Percentiles rank a stretch among this genome's conserved stretches.
Conservation (phyloP, 768 basidiomycete genomes). For the Leccinum variicolor region DNA sequence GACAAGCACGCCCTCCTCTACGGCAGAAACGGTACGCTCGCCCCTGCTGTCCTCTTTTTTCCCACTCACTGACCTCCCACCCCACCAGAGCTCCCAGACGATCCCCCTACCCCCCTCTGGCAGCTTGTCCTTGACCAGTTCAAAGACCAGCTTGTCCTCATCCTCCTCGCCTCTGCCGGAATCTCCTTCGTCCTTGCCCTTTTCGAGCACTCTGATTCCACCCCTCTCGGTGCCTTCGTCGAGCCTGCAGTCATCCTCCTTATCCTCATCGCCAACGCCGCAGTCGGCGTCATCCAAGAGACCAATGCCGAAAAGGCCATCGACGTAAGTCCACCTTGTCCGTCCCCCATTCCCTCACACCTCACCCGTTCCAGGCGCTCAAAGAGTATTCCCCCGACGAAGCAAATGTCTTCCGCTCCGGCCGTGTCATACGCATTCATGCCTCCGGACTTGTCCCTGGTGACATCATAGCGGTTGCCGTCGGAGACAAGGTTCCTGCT, state of each 20-base stretch:
- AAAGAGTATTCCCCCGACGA: conserved; percentile 98
- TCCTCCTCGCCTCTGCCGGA: conserved; percentile 89
- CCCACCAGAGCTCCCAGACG: conserved; percentile 81
- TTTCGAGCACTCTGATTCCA: conserved; percentile 72
- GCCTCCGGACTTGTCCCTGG: conserved; percentile 92
- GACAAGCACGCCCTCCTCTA: conserved; percentile 73
- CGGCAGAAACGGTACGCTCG: conserved; percentile 74
- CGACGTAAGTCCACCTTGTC: conserved; percentile 60
- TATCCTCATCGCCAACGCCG: conserved; percentile 95
- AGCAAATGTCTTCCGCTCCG: conserved; percentile 81
- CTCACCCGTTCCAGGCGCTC: conserved; percentile 59
- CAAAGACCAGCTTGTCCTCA: conserved; percentile 97
- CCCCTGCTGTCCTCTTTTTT: not conserved
- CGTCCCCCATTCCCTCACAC: not conserved
- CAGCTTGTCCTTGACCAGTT: conserved; percentile 97
- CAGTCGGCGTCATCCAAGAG: conserved; percentile 96
- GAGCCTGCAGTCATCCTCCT: conserved; percentile 94
- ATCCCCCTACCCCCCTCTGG: conserved; percentile 88
- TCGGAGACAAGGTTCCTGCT: conserved; percentile 94
- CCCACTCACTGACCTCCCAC: conserved; percentile 1
- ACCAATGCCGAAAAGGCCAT: conserved; percentile 95
- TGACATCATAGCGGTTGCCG: conserved; percentile 86
- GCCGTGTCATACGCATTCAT: conserved; percentile 68
- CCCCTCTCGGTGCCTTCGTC: conserved; percentile 82
- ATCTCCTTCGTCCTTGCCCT: conserved; percentile 91